These are phyloP conservation scores for Agaricus blazei DNA, from an alignment of 768 basidiomycete genomes.

Conservation along the genomic window DNA sequence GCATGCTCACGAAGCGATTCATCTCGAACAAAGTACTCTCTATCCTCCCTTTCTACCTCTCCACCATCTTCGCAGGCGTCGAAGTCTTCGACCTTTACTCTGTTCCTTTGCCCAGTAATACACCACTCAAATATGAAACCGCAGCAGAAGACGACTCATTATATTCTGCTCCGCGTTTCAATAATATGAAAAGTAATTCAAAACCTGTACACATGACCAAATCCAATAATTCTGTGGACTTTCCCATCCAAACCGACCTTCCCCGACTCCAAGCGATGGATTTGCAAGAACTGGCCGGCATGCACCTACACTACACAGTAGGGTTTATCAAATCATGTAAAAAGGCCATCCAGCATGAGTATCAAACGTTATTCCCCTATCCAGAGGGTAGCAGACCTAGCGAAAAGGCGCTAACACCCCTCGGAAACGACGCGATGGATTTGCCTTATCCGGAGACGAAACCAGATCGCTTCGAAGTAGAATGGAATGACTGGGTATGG, in stretches of 20 bases:
- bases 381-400: slow-evolving; percentile 17
- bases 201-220: not conserved
- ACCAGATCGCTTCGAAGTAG: slow-evolving; percentile 45
- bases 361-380: slow-evolving; percentile 41
- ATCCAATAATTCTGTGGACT: not conserved
- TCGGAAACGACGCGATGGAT: not conserved
- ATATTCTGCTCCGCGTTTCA: not conserved
- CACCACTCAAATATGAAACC: slow-evolving; percentile 13
- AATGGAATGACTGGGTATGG: slow-evolving; percentile 71
- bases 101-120: slow-evolving; percentile 53
- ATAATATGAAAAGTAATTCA: not conserved
- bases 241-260: slow-evolving; percentile 3
- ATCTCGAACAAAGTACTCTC: slow-evolving; percentile 48
- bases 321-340: slow-evolving; percentile 58
- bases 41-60: slow-evolving; percentile 65
- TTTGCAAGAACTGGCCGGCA: slow-evolving; percentile 16
- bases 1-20: slow-evolving; percentile 58
- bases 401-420: not conserved
- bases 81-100: slow-evolving; percentile 42
- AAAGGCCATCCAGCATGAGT: slow-evolving; percentile 65
- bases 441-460: not conserved
- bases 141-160: slow-evolving; percentile 12
- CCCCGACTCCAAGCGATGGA: slow-evolving; percentile 9
- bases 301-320: slow-evolving; percentile 63
- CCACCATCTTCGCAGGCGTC: slow-evolving; percentile 50